Evolutionary conservation across 192 early-diverging fungal genomes (phyloP).

Genomic region (Spizellomyces punctatus): DNA sequence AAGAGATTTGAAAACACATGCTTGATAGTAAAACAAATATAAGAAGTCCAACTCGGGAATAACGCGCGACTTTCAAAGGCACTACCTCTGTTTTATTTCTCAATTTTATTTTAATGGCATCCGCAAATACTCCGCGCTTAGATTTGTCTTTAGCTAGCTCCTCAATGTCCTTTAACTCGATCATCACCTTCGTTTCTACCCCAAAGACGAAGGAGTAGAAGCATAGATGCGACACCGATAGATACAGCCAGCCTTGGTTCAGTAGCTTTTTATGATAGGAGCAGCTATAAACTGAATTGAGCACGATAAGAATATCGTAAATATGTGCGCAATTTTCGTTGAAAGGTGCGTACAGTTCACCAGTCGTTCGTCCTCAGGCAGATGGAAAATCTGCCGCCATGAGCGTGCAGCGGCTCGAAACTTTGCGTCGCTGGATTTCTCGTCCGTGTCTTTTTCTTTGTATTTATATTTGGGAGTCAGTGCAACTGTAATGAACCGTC

Average conservation of each 20-base stretch:
- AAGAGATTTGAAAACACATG: conserved; percentile 94
- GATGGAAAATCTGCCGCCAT: conserved; percentile 86
- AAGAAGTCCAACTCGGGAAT: conserved; percentile 10
- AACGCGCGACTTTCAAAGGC: background rate
- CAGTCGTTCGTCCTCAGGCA: conserved; percentile 79
- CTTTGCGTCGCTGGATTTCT: conserved; percentile 82
- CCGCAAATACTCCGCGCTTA: conserved; percentile 87
- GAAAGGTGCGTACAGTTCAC: conserved; percentile 74
- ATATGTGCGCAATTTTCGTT: background rate
- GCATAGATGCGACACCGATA: conserved; percentile 89
- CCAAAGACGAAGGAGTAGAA: conserved; percentile 96
- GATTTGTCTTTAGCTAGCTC: conserved; percentile 85
- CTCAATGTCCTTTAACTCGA: conserved; percentile 92
- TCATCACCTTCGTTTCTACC: conserved; percentile 86
- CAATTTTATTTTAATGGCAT: conserved; percentile 83
- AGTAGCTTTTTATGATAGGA: conserved; percentile 79
- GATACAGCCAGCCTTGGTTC: conserved; percentile 97
- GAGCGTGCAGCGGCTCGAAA: conserved; percentile 84
- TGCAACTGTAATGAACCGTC: too few species aligned
- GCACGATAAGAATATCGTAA: background rate
- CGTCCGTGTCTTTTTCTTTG: conserved; percentile 72
- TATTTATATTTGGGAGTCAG: background rate
- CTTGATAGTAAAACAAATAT: conserved; percentile 41
- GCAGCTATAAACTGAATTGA: conserved; percentile 79
- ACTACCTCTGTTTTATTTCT: conserved; percentile 78